Base-by-base conservation (phyloP, 148 eudicot species). In the Spergularia marina region DNA sequence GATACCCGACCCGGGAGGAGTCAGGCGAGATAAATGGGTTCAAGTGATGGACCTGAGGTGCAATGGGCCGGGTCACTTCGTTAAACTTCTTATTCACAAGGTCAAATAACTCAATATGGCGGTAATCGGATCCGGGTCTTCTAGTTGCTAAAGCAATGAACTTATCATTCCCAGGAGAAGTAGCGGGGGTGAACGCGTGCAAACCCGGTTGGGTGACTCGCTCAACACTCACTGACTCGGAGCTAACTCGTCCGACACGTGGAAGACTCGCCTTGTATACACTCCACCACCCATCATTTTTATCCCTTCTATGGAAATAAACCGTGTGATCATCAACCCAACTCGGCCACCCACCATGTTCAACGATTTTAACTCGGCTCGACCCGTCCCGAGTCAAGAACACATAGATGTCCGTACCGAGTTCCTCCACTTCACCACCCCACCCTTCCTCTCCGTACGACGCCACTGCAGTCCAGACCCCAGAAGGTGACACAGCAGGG, bases 261-360 rank as follows among this genome's bases (percentile, higher is more conserved):
- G 85, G 84, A 2, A 90, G 81, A 57, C 23, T 57, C 53, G 88
- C 97, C 74, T 77, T 78, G 65, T 83, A 90, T 25, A 91, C 83
- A 65, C 97, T 87, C 98, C 98, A 94, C 98, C 98, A 94, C 30
- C 92, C 91, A 47, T 91, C 87, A 1, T 66, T 91, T 0, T 77
- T 84, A 17, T 85, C 79, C 71, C 85, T 82, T 63, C 97, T 80
- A 65, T 94, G 98, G 72, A 94, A 94, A 53, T 86, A 91, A 34
- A 94, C 52, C 40, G 87, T 90, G 5, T 78, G 72, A 15, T 94
- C 98, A 20, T 89, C 91, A 0, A 82, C 91, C 97, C 97, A 94
- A 57, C 85, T 77, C 81, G 98, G 98, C 98, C 98, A 94, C 49
- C 98, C 98, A 12, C 97, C 97, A 63, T 83, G 91, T 68, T 91